Conservation (phyloP, 352 stramenopile genomes). For the Phytophthora vignae region DNA sequence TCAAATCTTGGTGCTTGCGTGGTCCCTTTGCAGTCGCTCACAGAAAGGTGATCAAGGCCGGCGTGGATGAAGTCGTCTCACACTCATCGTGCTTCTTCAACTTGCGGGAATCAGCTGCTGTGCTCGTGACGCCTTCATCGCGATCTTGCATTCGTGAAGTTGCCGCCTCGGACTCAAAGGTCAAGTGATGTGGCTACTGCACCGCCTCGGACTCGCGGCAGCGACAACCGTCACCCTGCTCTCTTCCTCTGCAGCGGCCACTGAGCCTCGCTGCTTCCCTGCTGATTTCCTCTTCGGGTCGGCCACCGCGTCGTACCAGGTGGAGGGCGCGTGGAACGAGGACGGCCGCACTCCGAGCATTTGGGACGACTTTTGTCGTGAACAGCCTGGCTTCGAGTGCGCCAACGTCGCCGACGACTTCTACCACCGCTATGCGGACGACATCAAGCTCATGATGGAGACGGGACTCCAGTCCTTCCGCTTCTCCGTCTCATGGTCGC, state of each 20-base stretch:
- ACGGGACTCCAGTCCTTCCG: constrained; percentile 93
- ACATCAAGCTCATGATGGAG: constrained; percentile 92
- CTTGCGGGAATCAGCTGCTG: not conserved
- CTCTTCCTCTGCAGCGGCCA: constrained; percentile 2
- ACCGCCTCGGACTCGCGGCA: constrained; percentile 12
- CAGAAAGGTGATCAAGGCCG: constrained; percentile 1
- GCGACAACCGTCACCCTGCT: constrained; percentile 1
- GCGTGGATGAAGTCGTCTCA: constrained; percentile 23
- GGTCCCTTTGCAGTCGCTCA: not conserved
- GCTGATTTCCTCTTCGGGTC: constrained; percentile 77
- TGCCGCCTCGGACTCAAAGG: constrained; percentile 2
- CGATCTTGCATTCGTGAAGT: constrained; percentile 14
- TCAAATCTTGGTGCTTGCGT: too few species aligned
- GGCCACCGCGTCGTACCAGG: constrained; percentile 89
- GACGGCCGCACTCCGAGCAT: constrained; percentile 86
- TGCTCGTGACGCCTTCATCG: not conserved
- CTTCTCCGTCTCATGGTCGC: constrained; percentile 87
- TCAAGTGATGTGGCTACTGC: constrained; percentile 18
- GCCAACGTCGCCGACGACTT: constrained; percentile 93
- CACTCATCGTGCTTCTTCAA: constrained; percentile 25
- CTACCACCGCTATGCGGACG: constrained; percentile 89
- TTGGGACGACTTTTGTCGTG: constrained; percentile 91
- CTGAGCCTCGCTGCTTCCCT: constrained; percentile 43
- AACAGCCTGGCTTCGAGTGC: constrained; percentile 66
- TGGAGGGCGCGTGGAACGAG: constrained; percentile 86